These are phyloP conservation scores for Trichoderma sp. DNA, from an alignment of 2,329 filamentous ascomycete genomes.

Conservation along the genomic window DNA sequence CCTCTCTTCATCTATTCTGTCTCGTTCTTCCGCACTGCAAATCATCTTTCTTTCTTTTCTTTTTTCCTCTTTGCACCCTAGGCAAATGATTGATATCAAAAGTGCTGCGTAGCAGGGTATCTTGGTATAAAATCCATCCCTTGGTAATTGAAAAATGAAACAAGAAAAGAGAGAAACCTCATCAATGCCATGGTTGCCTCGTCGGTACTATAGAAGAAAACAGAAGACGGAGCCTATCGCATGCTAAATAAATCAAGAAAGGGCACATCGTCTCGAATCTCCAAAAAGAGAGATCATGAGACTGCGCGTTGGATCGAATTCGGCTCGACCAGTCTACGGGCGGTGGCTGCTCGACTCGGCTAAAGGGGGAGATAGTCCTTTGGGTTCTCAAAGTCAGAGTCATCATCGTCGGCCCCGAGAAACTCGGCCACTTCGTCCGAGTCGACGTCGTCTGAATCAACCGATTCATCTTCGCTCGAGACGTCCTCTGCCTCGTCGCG, in stretches of 20 bases:
- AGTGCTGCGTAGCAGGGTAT: constrained; percentile 13
- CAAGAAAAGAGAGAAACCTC: not conserved
- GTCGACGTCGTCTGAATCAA: constrained; percentile 76
- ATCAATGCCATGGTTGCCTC: not conserved
- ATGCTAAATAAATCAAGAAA: not conserved
- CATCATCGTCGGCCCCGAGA: constrained; percentile 56
- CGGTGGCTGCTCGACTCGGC: not conserved
- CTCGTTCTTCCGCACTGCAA: not conserved
- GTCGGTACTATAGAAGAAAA: not conserved
- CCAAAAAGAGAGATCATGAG: not conserved
- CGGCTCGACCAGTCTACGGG: not conserved
- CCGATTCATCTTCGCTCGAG: constrained; percentile 74
- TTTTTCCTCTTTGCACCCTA: not conserved
- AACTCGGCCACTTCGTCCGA: constrained; percentile 73
- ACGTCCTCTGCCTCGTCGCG: constrained; percentile 65
- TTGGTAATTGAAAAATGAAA: not conserved
- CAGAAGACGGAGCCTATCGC: not conserved
- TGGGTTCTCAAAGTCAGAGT: constrained; percentile 57
- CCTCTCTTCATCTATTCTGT: not conserved
- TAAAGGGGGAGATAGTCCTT: constrained; percentile 59
- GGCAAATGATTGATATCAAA: not conserved
- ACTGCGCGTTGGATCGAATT: not conserved
- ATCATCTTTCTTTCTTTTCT: not conserved
- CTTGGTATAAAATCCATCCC: constrained; percentile 7
- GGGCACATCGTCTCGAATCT: not conserved